Evolutionary conservation across 306 rosid species (phyloP), one percentile per base, ranked within the genome.

Genomic region (Prunus davidiana): DNA sequence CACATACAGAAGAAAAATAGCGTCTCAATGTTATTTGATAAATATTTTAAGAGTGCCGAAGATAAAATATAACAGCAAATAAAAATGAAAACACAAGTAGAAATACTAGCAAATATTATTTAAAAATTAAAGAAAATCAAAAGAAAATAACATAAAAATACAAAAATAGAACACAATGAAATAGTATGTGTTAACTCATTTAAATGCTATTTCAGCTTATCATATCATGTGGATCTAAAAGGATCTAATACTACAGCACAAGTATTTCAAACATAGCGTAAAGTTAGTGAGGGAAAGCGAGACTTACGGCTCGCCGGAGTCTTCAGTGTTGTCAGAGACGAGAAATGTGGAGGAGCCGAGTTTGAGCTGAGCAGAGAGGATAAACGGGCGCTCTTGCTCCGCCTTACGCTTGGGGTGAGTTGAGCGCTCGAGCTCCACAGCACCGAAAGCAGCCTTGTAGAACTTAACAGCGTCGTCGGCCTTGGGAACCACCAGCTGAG

Each of bases 371-470:
- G 91, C 96, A 0, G 82, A 85, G 76, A 84, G 87, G 6, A 93
- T 73, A 76, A 78, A 89, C 34, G 93, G 96, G 6, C 64, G 76
- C 75, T 93, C 98, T 5, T 86, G 97, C 27, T 88, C 98, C 0
- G 97, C 96, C 84, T 93, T 93, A 56, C 98, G 96, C 84, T 93
- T 93, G 4, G 96, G 76, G 75, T 87, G 79, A 38, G 81, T 3
- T 10, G 81, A 34, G 18, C 94, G 97, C 62, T 78, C 13, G 41
- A 88, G 76, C 75, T 93, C 98, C 49, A 83, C 93, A 0, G 97
- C 98, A 1, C 90, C 98, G 20, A 90, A 91, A 18, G 87, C 98
- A 0, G 85, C 69, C 83, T 89, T 89, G 84, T 91, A 93, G 88
- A 91, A 93, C 83, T 8, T 20, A 20, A 93, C 84, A 2, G 97